These are phyloP conservation scores for Chrysoporthe cubensis DNA, from an alignment of 2,329 filamentous ascomycete species.

Conservation along the genomic window DNA sequence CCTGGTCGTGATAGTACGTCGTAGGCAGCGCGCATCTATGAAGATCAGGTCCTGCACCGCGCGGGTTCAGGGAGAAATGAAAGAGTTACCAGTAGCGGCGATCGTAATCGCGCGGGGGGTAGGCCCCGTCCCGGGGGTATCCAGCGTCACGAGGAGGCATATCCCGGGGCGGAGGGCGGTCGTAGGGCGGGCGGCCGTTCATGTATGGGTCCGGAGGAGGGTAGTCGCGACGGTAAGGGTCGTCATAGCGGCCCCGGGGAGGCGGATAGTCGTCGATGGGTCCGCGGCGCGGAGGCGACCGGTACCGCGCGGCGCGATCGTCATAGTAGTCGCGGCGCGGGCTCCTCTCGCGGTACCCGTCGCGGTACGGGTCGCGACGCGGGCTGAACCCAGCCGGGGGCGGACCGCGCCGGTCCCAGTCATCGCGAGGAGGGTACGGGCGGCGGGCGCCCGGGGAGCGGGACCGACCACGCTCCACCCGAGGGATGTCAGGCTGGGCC, in stretches of 20 bases:
- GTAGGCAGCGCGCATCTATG: constrained; percentile 26
- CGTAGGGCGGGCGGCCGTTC: constrained; percentile 60
- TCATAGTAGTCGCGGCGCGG: constrained; percentile 88
- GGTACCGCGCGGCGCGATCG: constrained; percentile 71
- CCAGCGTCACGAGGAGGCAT: constrained; percentile 55
- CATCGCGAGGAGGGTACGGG: constrained; percentile 72
- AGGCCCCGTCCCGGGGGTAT: constrained; percentile 53
- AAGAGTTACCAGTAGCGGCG: constrained; percentile 53
- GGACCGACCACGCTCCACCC: constrained; percentile 76
- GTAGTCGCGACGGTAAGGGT: constrained; percentile 74
- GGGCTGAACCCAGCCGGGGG: constrained; percentile 84
- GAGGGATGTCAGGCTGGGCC: constrained; percentile 79
- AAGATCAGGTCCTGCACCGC: constrained; percentile 31
- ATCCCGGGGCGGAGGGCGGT: constrained; percentile 55
- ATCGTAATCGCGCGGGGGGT: constrained; percentile 51
- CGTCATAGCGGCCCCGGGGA: constrained; percentile 71
- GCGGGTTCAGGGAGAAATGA: constrained; percentile 26
- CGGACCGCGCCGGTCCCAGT: constrained; percentile 79
- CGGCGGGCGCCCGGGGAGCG: constrained; percentile 72
- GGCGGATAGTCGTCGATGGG: constrained; percentile 78
- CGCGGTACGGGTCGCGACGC: constrained; percentile 65
- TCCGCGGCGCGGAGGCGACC: constrained; percentile 76
- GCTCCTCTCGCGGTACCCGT: constrained; percentile 86
- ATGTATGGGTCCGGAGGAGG: constrained; percentile 65
- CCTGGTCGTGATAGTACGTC: constrained; percentile 20